Evolutionary conservation across 2,329 filamentous ascomycete species (phyloP).

Genomic region (Chaetomiaceae sp.): DNA sequence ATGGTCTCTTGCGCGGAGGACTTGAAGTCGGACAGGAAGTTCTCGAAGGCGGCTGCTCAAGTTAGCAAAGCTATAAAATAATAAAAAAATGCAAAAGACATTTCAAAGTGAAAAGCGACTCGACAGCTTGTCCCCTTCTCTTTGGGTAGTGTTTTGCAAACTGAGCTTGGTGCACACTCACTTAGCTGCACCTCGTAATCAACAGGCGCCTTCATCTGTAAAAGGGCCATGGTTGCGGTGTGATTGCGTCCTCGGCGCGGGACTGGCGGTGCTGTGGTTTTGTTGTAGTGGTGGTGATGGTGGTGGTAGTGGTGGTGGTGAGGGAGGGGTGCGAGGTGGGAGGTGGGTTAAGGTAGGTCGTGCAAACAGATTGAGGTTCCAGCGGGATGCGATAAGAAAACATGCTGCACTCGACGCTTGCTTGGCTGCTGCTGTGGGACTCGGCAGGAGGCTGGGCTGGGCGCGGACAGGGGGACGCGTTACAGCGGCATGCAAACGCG

Average conservation of each 20-base stretch:
- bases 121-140: too few species aligned
- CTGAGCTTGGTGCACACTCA: constrained; percentile 38
- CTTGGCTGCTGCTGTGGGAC: too few species aligned
- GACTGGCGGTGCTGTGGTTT: not conserved
- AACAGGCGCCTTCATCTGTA: constrained; percentile 71
- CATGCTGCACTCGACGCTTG: constrained; percentile 2
- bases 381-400: constrained; percentile 16
- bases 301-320: not conserved
- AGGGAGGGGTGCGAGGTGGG: constrained; percentile 5
- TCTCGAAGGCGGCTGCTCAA: constrained; percentile 68
- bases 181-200: constrained; percentile 85
- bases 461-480: constrained; percentile 27
- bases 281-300: not conserved
- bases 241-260: constrained; percentile 22
- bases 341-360: constrained; percentile 8
- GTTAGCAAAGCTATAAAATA: not conserved
- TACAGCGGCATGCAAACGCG: constrained; percentile 13
- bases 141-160: too few species aligned
- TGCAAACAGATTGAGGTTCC: constrained; percentile 12
- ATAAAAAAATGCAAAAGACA: too few species aligned
- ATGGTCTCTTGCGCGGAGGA: constrained; percentile 65
- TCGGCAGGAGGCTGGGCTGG: constrained; percentile 20
- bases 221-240: constrained; percentile 66
- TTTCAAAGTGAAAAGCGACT: too few species aligned
- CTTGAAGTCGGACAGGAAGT: constrained; percentile 87